Base-by-base conservation (phyloP, 164 flowering plant genomes). In the Aristolochia californica region DNA sequence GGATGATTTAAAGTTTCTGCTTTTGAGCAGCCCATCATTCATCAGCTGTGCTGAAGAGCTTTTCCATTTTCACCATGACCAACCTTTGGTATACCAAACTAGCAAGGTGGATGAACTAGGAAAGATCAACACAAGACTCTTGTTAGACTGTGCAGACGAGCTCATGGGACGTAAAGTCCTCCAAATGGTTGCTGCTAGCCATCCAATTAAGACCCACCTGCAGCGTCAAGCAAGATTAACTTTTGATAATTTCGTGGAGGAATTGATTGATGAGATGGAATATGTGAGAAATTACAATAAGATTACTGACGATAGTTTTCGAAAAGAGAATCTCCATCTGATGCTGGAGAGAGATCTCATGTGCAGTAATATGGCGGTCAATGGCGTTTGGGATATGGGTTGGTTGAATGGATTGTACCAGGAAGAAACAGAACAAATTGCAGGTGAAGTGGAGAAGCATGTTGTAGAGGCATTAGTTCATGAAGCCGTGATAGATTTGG, bases 101-200 rank as follows among this genome's bases (percentile, higher is more conserved):
- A 48, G n/a, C 23, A 45, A 22, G 10, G 45, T 51, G 21, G 22
- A 60, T 26, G 68, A 71, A 56, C 30, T 25, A 22, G 67, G 45
- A 53, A 34, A 9, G 16, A 40, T 59, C 48, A 55, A 66, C 53
- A 3, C 26, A 16, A 66, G 59, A 65, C 70, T 83, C 62, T 54
- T 65, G 25, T 34, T 83, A 15, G 88, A 85, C 58, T 87, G 68
- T 61, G 86, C 91, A 27, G 70, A 72, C 15, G 96, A 91, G 65
- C 57, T 85, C 34, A 26, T 75, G 61, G 77, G 72, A 24, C 69
- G 68, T 7, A 81, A 64, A 72, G 72, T 72, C 68, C 49, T 8
- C 48, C 65, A 30, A 20, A 55, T 38, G 26, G 68, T 70, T 21
- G 65, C 45, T 54, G 28, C 8, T 9, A n/a, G 15, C 2, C 55